phyloP scores from a whole-genome alignment of 371 early-diverging fungal species.

The Mucor velutinosus region DNA sequence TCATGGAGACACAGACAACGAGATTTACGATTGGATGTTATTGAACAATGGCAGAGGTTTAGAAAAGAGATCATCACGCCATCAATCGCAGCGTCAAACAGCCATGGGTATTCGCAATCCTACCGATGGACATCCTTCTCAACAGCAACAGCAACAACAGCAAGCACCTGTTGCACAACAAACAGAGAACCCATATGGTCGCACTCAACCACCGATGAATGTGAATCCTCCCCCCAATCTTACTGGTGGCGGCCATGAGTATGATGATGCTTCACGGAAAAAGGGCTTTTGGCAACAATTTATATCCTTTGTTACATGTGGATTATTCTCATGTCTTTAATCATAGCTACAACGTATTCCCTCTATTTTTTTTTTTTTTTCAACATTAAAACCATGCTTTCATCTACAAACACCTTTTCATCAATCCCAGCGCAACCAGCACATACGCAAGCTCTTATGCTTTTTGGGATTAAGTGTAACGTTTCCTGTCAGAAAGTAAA shows the following conservation, averaged over 20 bases:
- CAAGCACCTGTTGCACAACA: background rate
- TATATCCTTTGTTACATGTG: slow-evolving; percentile 29
- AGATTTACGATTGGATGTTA: slow-evolving; percentile 90
- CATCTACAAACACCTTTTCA: background rate
- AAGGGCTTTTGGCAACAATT: slow-evolving; percentile 28
- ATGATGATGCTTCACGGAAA: slow-evolving; percentile 21
- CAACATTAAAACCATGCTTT: background rate
- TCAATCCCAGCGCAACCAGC: background rate
- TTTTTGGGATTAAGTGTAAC: slow-evolving; percentile 2
- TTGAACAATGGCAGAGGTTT: slow-evolving; percentile 52
- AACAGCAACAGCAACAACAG: background rate
- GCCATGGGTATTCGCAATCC: slow-evolving; percentile 1
- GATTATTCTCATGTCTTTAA: slow-evolving; percentile 20
- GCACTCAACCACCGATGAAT: slow-evolving; percentile 16
- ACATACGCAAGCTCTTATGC: background rate
- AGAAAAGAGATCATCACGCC: slow-evolving; percentile 3
- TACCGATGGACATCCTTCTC: background rate
- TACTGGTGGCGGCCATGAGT: slow-evolving; percentile 1
- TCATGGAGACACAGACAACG: slow-evolving; percentile 77
- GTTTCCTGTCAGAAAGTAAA: slow-evolving; percentile 9
- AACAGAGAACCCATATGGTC: slow-evolving; percentile 4
- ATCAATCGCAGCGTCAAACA: slow-evolving; percentile 14
- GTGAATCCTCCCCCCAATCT: background rate
- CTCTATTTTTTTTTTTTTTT: background rate
- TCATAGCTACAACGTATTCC: background rate